These are phyloP conservation scores for Cucumis melo DNA, from an alignment of 306 rosid species.

Conservation along the genomic window DNA sequence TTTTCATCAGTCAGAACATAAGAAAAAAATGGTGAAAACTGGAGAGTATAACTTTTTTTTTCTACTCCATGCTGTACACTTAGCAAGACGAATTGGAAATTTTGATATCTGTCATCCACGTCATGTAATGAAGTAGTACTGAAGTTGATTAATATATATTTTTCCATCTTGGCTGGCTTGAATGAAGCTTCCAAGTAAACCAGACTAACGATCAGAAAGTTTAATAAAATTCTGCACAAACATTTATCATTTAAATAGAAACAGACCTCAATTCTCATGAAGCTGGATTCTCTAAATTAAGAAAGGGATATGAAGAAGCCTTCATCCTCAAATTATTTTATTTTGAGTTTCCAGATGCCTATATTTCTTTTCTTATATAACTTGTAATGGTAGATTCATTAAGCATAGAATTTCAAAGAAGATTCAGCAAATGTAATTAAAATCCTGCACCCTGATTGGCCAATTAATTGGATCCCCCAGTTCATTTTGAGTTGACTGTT, in stretches of 20 bases:
- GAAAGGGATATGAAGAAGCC: background rate
- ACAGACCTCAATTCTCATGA: background rate
- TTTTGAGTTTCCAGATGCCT: background rate
- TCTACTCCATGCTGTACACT: background rate
- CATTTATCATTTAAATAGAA: background rate
- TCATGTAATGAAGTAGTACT: background rate
- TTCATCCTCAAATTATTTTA: background rate
- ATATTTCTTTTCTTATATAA: background rate
- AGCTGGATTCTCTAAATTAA: background rate
- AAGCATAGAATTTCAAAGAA: background rate
- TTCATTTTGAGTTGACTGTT: background rate
- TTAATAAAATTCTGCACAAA: background rate
- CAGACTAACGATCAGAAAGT: background rate
- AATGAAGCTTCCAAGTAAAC: background rate
- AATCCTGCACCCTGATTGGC: background rate
- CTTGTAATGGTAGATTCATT: background rate
- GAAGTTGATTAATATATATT: background rate
- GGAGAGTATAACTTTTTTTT: background rate
- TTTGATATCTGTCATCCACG: background rate
- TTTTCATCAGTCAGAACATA: background rate
- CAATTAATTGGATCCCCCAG: background rate
- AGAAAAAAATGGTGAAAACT: background rate
- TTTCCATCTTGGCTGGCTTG: background rate
- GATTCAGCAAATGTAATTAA: background rate
- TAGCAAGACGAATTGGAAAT: background rate